Evolutionary conservation across 1,139 yeast genomes (phyloP).

Genomic region (Saccharomyces hybrid): DNA sequence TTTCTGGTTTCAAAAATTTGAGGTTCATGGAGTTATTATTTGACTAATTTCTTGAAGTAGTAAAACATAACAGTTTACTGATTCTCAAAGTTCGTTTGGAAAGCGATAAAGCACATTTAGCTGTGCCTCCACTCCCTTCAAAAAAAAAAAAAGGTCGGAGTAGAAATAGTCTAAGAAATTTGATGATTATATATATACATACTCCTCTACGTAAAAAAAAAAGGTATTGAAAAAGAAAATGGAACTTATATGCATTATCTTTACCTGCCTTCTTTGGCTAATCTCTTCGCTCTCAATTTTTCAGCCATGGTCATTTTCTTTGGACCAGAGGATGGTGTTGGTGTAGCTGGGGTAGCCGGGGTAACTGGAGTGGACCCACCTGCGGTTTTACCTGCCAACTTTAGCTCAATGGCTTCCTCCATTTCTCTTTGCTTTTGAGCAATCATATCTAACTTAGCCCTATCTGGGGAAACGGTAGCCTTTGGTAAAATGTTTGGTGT

Average conservation of each 20-base stretch:
- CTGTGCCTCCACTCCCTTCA: too few relatives aligned
- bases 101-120: too few relatives aligned
- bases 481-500: slow-evolving; percentile 4
- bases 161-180: background rate
- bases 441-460: slow-evolving; percentile 28
- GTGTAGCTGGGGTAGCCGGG: slow-evolving; percentile 5
- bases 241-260: background rate
- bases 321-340: slow-evolving; percentile 23
- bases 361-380: slow-evolving; percentile 2
- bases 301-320: slow-evolving; percentile 47
- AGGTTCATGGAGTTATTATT: background rate
- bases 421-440: slow-evolving; percentile 38
- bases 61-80: background rate
- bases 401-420: slow-evolving; percentile 34
- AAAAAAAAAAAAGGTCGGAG: background rate
- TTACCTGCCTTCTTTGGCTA: background rate
- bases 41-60: background rate
- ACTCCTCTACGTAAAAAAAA: background rate
- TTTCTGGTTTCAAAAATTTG: background rate
- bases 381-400: slow-evolving; percentile 9
- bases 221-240: background rate
- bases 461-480: slow-evolving; percentile 4
- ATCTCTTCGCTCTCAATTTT: slow-evolving; percentile 53
- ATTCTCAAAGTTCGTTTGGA: background rate
- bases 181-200: background rate